Base-by-base conservation (phyloP, 805 yeast genomes). In the Wickerhamomyces queroliae region DNA sequence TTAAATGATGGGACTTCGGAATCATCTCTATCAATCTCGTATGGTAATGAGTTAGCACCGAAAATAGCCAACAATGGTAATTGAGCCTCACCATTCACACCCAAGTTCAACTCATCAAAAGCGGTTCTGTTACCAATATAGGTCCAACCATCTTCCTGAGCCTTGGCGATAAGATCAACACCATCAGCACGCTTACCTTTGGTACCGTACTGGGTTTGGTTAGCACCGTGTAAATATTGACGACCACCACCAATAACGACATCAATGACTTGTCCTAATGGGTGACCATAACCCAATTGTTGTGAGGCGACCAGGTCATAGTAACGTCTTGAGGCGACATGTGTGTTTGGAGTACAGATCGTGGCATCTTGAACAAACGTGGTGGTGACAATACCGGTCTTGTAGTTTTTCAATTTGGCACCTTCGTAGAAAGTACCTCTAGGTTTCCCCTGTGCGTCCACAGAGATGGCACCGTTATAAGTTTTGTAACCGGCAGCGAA, bases 331-430 rank as follows among this genome's bases (percentile, higher is more conserved):
- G 67, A 71, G 51, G 75, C 79, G 16, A 70, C 93, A 56, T 89
- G 96, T 2, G 95, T 56, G 41, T 85, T 78, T 60, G 88, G 90
- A 2, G 89, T 77, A 22, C 95, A 95, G 2, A 96, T 96, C 0
- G 96, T 90, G 22, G 96, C 96, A 59, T 89, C 96, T 25, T 95
- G 87, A 42, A 89, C 76, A 44, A 95, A 74, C 1, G 96, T 89
- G 32, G 96, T 89, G 17, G 88, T 95, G 27, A 89, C 96, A 42
- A 89, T 67, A 4, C 96, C 97, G 1, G 96, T 90, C 49, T 70
- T 63, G 62, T 79, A 86, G 9, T 95, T 95, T 42, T 73, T 67
- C 41, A 83, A 65, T 55, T 89, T 89, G 44, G 93, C 81, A 11
- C 93, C 95, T 62, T 89, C 97, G 52, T 89, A 68, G 40, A 90